A percentile compares a stretch with the other conserved stretches of the same genome.
Conservation (phyloP, 345 rosid species). For the Melaleuca quinquenervia region DNA sequence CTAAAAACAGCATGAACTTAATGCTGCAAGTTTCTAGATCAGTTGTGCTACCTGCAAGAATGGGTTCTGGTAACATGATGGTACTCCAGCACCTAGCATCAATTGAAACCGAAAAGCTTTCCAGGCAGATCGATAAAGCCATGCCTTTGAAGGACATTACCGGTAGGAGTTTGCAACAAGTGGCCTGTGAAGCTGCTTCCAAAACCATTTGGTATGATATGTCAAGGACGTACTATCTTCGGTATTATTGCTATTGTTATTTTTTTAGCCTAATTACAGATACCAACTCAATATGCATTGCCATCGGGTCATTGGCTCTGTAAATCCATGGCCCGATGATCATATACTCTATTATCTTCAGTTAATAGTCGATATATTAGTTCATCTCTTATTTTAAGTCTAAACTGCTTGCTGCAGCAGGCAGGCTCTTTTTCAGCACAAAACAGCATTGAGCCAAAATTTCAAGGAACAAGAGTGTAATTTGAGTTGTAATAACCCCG, state of each 20-base stretch:
- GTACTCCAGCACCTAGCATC: constrained; percentile 38
- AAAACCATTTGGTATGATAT: neutral
- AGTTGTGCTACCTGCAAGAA: constrained; percentile 39
- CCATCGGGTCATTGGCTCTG: neutral
- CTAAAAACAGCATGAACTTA: constrained; percentile 35
- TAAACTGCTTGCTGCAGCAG: constrained; percentile 10
- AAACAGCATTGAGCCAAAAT: constrained; percentile 1
- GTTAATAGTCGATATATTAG: neutral
- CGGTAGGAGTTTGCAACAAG: constrained; percentile 44
- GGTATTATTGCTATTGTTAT: neutral
- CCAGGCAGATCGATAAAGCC: constrained; percentile 22
- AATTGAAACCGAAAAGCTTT: constrained; percentile 30
- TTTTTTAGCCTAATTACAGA: neutral
- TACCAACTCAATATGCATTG: neutral
- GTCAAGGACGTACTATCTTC: neutral
- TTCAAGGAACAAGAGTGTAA: constrained; percentile 1
- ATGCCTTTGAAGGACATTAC: constrained; percentile 65
- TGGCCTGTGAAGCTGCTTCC: constrained; percentile 13
- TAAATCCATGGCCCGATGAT: neutral
- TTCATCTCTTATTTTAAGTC: neutral
- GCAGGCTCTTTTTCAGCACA: neutral
- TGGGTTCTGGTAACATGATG: constrained; percentile 49
- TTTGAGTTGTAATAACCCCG: neutral
- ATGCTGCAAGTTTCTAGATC: constrained; percentile 53
- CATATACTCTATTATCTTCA: neutral